Conservation (phyloP, 2,329 filamentous ascomycete species). For the Diaporthe sp. region DNA sequence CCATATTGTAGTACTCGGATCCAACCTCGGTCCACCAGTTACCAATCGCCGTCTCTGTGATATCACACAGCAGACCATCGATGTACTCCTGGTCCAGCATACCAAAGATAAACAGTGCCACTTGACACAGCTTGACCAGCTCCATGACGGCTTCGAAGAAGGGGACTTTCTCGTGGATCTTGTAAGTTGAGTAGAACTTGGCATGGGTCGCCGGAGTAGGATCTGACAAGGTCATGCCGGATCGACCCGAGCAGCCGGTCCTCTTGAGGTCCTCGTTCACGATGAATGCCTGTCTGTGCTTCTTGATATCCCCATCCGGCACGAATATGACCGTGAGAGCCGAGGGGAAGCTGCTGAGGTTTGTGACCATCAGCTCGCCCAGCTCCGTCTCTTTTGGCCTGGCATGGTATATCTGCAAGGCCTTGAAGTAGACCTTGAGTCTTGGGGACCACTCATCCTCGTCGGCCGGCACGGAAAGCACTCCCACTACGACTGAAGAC, state of each 20-base stretch:
- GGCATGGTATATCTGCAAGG: slow-evolving; percentile 86
- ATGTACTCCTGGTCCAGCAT: slow-evolving; percentile 89
- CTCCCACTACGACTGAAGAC: slow-evolving; percentile 81
- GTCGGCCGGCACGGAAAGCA: slow-evolving; percentile 84
- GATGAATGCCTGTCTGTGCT: slow-evolving; percentile 85
- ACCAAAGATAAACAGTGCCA: slow-evolving; percentile 87
- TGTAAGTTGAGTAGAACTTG: slow-evolving; percentile 93
- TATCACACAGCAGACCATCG: slow-evolving; percentile 91
- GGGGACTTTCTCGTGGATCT: slow-evolving; percentile 83
- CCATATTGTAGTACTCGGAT: slow-evolving; percentile 89
- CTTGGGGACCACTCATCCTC: slow-evolving; percentile 83
- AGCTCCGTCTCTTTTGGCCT: slow-evolving; percentile 83
- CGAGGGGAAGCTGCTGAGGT: slow-evolving; percentile 91
- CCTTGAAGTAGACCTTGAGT: slow-evolving; percentile 85
- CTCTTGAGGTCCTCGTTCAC: slow-evolving; percentile 96
- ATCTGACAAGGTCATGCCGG: slow-evolving; percentile 81
- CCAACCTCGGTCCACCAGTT: slow-evolving; percentile 98
- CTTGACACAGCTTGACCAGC: slow-evolving; percentile 90
- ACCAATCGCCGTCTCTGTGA: slow-evolving; percentile 88
- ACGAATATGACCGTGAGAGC: slow-evolving; percentile 92
- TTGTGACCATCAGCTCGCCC: slow-evolving; percentile 92
- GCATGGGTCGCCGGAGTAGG: slow-evolving; percentile 85
- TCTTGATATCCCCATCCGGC: slow-evolving; percentile 85
- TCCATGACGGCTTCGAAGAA: slow-evolving; percentile 85
- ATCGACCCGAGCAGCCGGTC: slow-evolving; percentile 89